phyloP scores from a whole-genome alignment of 2,329 filamentous ascomycete species.

The Cladophialophora immunda region DNA sequence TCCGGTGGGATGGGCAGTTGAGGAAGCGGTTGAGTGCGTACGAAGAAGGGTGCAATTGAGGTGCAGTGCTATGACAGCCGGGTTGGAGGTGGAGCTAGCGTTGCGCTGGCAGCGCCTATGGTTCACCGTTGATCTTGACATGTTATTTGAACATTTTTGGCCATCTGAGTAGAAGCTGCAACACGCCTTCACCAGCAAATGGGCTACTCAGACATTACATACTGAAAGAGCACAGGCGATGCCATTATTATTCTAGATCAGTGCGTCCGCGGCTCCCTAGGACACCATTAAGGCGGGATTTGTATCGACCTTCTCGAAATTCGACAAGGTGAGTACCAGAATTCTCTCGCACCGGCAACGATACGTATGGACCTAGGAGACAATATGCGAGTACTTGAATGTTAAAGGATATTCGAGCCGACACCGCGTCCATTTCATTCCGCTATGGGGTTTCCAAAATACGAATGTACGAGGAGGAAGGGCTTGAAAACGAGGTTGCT shows the following conservation, averaged over 20 bases:
- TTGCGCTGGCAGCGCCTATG: not conserved
- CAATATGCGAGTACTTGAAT: not conserved
- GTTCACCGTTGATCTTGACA: not conserved
- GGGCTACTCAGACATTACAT: not conserved
- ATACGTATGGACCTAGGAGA: not conserved
- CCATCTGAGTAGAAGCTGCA: not conserved
- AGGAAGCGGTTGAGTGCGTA: not conserved
- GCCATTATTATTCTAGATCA: not conserved
- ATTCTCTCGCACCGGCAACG: not conserved
- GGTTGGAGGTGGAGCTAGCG: not conserved
- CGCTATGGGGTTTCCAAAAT: not conserved
- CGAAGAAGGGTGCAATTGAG: not conserved
- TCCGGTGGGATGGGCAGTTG: not conserved
- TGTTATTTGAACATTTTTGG: not conserved
- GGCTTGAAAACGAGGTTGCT: not conserved
- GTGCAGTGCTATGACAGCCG: not conserved
- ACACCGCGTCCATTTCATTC: not conserved
- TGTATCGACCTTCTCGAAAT: not conserved
- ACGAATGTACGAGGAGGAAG: not conserved
- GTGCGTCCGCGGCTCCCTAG: not conserved
- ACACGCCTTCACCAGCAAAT: not conserved
- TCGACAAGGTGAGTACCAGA: not conserved
- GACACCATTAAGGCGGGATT: not conserved
- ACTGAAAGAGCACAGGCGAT: not conserved
- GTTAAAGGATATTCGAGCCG: not conserved